A percentile compares a stretch with the other conserved stretches of the same genome.
Conservation (phyloP, 2,329 filamentous ascomycete genomes). For the Arthrobotrys iridis region DNA sequence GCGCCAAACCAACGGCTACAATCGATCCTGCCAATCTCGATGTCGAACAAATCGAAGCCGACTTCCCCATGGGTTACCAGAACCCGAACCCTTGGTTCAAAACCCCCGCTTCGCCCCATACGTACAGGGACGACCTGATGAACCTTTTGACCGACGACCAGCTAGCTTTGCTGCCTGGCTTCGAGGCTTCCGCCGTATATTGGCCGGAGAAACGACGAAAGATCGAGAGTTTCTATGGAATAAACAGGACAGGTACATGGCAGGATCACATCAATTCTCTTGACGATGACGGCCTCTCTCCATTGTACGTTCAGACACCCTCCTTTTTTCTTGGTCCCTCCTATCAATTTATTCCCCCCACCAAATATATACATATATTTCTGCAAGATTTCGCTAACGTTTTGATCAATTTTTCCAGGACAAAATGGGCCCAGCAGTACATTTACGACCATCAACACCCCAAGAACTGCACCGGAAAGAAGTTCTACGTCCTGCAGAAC, state of each 20-base stretch:
- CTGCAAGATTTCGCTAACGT: conserved; percentile 12
- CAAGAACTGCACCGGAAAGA: conserved; percentile 33
- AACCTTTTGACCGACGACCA: conserved; percentile 21
- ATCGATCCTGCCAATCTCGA: conserved; percentile 23
- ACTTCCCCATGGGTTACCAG: conserved; percentile 37
- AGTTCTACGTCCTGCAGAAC: conserved; percentile 40
- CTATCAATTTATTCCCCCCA: not conserved
- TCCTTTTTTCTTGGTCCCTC: not conserved
- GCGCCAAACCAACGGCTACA: not conserved
- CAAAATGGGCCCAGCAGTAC: conserved; percentile 47
- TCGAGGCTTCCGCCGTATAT: not conserved
- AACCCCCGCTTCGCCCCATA: conserved; percentile 23
- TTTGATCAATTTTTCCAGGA: conserved; percentile 15
- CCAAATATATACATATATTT: not conserved
- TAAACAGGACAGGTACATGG: conserved; percentile 40
- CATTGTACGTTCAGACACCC: conserved; percentile 21
- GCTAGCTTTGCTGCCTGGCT: conserved; percentile 5
- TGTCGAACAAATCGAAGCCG: conserved; percentile 47
- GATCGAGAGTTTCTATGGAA: conserved; percentile 43
- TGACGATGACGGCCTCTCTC: conserved; percentile 32
- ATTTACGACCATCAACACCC: conserved; percentile 50
- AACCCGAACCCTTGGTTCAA: conserved; percentile 48
- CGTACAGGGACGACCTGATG: not conserved
- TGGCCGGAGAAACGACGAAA: conserved; percentile 11
- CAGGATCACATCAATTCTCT: conserved; percentile 42